Conservation (phyloP, 2,329 filamentous ascomycete genomes). For the Phoma herbarum region DNA sequence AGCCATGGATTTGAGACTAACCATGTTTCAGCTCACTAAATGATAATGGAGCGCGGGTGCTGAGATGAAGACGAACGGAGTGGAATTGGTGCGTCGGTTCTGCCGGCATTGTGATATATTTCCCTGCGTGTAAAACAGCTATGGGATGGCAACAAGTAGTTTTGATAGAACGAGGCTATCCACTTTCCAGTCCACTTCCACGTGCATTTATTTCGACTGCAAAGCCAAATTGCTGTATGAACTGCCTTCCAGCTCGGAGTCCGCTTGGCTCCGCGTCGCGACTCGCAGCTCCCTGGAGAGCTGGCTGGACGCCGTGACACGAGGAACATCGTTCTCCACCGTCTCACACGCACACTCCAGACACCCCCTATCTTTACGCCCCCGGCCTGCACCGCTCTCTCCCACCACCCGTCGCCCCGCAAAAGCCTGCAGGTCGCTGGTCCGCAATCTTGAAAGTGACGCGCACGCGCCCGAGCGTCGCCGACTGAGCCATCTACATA, state of each 20-base stretch:
- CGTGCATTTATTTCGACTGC: background rate
- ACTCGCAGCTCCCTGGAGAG: constrained; percentile 1
- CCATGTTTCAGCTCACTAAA: constrained; percentile 45
- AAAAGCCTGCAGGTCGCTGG: constrained; percentile 17
- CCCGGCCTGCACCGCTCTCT: constrained; percentile 23
- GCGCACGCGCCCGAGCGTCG: constrained; percentile 47
- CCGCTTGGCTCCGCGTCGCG: constrained; percentile 3
- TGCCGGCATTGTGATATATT: constrained; percentile 50
- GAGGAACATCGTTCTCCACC: constrained; percentile 27
- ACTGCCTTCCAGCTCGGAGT: constrained; percentile 4
- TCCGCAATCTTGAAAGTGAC: constrained; percentile 20
- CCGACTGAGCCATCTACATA: constrained; percentile 45
- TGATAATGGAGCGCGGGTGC: constrained; percentile 26
- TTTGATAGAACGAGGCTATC: constrained; percentile 48
- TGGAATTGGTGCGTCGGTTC: constrained; percentile 43
- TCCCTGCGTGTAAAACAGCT: constrained; percentile 51
- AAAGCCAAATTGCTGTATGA: background rate
- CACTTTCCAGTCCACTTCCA: constrained; percentile 29
- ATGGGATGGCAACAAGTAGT: constrained; percentile 48
- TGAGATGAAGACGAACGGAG: constrained; percentile 34
- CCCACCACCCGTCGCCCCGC: constrained; percentile 21
- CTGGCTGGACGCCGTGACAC: constrained; percentile 28
- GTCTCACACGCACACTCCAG: constrained; percentile 11
- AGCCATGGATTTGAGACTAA: constrained; percentile 26
- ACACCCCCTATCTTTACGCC: constrained; percentile 30